Conservation (phyloP, 2,329 filamentous ascomycete species). For the Colletotrichum simmondsii region DNA sequence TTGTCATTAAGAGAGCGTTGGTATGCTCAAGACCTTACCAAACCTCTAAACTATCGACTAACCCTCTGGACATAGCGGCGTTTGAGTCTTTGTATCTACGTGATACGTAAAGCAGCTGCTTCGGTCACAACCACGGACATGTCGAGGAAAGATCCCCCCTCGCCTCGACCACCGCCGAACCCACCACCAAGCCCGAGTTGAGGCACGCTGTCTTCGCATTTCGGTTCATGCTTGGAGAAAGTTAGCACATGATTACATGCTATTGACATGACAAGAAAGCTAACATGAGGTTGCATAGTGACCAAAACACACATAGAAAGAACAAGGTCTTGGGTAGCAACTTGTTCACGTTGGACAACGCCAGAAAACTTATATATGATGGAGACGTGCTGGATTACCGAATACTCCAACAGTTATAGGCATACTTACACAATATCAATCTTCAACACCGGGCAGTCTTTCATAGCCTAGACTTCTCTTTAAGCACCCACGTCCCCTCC, state of each 20-base stretch:
- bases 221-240: neutral
- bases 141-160: conserved; percentile 50
- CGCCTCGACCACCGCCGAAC: conserved; percentile 47
- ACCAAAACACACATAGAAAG: neutral
- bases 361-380: neutral
- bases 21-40: neutral
- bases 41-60: neutral
- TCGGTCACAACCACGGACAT: conserved; percentile 35
- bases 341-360: neutral
- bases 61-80: neutral
- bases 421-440: neutral
- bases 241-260: too few relatives aligned
- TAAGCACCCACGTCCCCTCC: conserved; percentile 69
- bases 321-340: neutral
- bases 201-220: neutral
- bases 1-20: neutral
- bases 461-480: conserved; percentile 46
- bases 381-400: neutral
- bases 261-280: neutral
- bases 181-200: conserved; percentile 49
- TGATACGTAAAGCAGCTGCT: neutral
- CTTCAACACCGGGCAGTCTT: neutral
- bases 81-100: too few relatives aligned
- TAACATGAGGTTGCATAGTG: neutral
- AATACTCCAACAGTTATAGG: neutral